Evolutionary conservation across 2,329 filamentous ascomycete species (phyloP).

Genomic region (Fusarium newnesense): DNA sequence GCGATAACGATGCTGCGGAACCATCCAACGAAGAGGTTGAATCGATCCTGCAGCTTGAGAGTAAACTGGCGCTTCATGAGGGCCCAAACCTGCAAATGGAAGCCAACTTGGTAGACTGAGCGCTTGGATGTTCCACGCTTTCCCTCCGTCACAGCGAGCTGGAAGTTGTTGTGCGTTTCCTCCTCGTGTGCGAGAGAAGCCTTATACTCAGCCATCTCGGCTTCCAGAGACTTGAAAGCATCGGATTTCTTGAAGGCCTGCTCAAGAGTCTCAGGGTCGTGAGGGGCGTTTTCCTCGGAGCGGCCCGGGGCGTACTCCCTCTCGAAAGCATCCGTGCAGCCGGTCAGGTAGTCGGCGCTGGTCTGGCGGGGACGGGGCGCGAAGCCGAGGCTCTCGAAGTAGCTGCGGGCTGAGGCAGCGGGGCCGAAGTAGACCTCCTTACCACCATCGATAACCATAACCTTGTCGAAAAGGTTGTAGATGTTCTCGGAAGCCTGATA

Average conservation of each 20-base stretch:
- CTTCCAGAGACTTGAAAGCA: constrained; percentile 64
- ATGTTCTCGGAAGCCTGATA: constrained; percentile 89
- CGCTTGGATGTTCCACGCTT: constrained; percentile 80
- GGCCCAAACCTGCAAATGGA: constrained; percentile 84
- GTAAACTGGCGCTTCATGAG: constrained; percentile 85
- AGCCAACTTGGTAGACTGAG: constrained; percentile 85
- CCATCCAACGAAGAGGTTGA: constrained; percentile 81
- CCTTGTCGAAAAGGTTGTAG: constrained; percentile 83
- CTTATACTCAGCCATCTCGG: constrained; percentile 78
- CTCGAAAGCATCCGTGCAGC: constrained; percentile 86
- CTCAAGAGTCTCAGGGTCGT: constrained; percentile 72
- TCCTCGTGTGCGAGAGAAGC: constrained; percentile 71
- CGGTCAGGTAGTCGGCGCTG: constrained; percentile 83
- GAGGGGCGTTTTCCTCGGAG: constrained; percentile 73
- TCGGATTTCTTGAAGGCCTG: constrained; percentile 76
- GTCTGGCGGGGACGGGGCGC: constrained; percentile 80
- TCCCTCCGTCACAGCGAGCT: constrained; percentile 77
- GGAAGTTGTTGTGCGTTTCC: constrained; percentile 79
- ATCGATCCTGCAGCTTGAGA: constrained; percentile 87
- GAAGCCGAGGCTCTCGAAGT: constrained; percentile 83
- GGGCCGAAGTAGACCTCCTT: constrained; percentile 82
- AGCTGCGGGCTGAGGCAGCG: constrained; percentile 71
- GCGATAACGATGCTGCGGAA: constrained; percentile 74
- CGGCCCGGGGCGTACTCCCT: constrained; percentile 77
- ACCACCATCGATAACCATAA: constrained; percentile 81